Conservation (phyloP, 495 filamentous ascomycete species). For the Podospora conica region DNA sequence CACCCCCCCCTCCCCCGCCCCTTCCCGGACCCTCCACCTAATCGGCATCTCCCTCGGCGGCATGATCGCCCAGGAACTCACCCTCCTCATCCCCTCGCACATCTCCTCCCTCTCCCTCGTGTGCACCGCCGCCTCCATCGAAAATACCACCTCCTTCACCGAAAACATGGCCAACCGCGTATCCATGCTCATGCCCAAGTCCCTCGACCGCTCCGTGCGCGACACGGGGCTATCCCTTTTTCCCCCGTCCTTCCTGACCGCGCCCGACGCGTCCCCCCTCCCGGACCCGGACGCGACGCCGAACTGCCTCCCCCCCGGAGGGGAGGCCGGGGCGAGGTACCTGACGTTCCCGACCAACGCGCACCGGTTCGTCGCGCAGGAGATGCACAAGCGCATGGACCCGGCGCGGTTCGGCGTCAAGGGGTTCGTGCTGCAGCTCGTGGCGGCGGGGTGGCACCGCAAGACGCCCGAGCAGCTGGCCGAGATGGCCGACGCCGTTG, state of each 20-base stretch:
- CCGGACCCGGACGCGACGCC: conserved; percentile 26
- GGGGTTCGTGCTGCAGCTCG: conserved; percentile 69
- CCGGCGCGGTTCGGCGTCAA: conserved; percentile 48
- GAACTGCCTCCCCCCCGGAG: conserved; percentile 16
- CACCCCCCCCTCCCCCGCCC: conserved; percentile 9
- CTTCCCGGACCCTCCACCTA: conserved; percentile 52
- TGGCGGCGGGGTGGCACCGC: conserved; percentile 74
- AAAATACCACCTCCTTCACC: conserved; percentile 49
- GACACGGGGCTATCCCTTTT: conserved; percentile 56
- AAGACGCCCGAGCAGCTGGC: conserved; percentile 59
- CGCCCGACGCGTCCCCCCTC: conserved; percentile 51
- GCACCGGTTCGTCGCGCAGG: conserved; percentile 71
- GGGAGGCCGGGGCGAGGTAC: conserved; percentile 17
- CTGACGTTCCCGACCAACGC: conserved; percentile 63
- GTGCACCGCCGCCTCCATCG: conserved; percentile 65
- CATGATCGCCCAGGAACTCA: conserved; percentile 85
- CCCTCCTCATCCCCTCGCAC: conserved; percentile 53
- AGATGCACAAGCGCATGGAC: conserved; percentile 59
- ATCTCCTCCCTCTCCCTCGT: conserved; percentile 61
- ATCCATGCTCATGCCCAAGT: conserved; percentile 62
- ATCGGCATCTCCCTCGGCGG: conserved; percentile 73
- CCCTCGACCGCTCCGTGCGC: conserved; percentile 46
- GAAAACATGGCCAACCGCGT: conserved; percentile 65
- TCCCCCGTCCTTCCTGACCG: conserved; percentile 50
- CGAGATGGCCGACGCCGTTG: conserved; percentile 57